These are phyloP conservation scores for Diplocarpon rosae DNA, from an alignment of 2,329 filamentous ascomycete species.

Conservation along the genomic window DNA sequence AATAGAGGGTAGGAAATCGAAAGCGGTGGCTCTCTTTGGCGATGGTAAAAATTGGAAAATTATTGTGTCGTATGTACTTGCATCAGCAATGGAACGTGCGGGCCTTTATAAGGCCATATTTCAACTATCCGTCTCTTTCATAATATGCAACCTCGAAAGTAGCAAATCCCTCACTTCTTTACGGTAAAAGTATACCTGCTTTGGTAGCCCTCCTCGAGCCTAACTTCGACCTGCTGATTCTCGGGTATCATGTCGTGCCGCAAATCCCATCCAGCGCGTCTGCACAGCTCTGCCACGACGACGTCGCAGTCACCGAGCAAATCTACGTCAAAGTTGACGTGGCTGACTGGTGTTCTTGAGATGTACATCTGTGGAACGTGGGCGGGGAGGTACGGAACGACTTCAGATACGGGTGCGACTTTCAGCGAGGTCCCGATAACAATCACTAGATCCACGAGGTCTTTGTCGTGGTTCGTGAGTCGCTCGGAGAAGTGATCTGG, in stretches of 20 bases:
- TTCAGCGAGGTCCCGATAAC: slow-evolving; percentile 96
- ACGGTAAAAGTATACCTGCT: slow-evolving; percentile 35
- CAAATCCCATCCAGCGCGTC: slow-evolving; percentile 69
- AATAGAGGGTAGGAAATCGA: not conserved
- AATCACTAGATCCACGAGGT: slow-evolving; percentile 76
- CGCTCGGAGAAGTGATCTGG: slow-evolving; percentile 74
- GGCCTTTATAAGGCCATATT: not conserved
- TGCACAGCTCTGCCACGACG: slow-evolving; percentile 76
- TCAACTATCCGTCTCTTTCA: no score
- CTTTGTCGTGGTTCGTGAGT: slow-evolving; percentile 69
- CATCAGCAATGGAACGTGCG: not conserved
- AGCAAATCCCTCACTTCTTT: slow-evolving; percentile 5
- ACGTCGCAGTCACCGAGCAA: slow-evolving; percentile 92
- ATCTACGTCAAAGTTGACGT: slow-evolving; percentile 94
- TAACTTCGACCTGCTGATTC: slow-evolving; percentile 49
- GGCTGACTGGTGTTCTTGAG: slow-evolving; percentile 69
- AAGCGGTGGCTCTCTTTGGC: not conserved
- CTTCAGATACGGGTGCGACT: slow-evolving; percentile 88
- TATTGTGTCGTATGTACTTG: no score
- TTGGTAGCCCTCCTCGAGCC: slow-evolving; percentile 34
- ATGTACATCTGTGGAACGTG: slow-evolving; percentile 85
- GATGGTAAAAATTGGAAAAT: no score
- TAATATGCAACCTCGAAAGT: not conserved
- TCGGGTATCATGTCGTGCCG: slow-evolving; percentile 73
- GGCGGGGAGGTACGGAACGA: slow-evolving; percentile 69